Evolutionary conservation across 192 early-diverging fungal species (phyloP).

Genomic region (Podila epigama): DNA sequence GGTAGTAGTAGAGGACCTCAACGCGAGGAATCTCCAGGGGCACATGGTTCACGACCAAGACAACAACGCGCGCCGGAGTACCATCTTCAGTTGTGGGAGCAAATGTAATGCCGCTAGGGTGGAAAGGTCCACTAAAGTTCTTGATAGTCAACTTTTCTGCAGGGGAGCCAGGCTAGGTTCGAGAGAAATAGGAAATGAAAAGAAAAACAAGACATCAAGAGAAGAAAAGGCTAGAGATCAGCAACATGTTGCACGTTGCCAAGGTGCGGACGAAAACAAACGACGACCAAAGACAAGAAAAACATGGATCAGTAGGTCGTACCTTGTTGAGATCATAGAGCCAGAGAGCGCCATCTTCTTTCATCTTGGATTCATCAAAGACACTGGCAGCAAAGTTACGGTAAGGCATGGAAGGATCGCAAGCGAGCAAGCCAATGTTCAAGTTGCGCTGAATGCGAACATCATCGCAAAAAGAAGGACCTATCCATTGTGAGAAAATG

Average conservation of each 20-base stretch:
- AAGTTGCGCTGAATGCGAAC: constrained; percentile 45
- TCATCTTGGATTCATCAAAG: constrained; percentile 43
- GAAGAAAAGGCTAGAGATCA: no score
- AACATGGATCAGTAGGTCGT: neutral
- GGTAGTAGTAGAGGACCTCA: constrained; percentile 49
- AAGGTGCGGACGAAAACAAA: no score
- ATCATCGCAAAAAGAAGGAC: constrained; percentile 38
- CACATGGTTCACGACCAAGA: constrained; percentile 46
- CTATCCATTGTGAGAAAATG: neutral
- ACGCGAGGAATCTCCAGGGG: constrained; percentile 36
- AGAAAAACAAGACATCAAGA: neutral
- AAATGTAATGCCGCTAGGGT: constrained; percentile 40
- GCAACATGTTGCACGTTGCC: no score
- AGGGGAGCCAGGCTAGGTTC: constrained; percentile 25
- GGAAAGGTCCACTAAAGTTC: constrained; percentile 39
- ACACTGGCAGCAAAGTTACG: constrained; percentile 47
- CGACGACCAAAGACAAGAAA: neutral
- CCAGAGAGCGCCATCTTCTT: constrained; percentile 39
- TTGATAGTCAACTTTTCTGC: constrained; percentile 48
- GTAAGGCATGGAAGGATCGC: constrained; percentile 39
- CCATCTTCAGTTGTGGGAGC: constrained; percentile 41
- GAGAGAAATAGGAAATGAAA: neutral
- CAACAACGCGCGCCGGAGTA: constrained; percentile 40
- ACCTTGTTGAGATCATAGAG: constrained; percentile 46
- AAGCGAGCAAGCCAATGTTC: constrained; percentile 34